Conservation (phyloP, 2,329 filamentous ascomycete species). For the Sporothrix euskadiensis region DNA sequence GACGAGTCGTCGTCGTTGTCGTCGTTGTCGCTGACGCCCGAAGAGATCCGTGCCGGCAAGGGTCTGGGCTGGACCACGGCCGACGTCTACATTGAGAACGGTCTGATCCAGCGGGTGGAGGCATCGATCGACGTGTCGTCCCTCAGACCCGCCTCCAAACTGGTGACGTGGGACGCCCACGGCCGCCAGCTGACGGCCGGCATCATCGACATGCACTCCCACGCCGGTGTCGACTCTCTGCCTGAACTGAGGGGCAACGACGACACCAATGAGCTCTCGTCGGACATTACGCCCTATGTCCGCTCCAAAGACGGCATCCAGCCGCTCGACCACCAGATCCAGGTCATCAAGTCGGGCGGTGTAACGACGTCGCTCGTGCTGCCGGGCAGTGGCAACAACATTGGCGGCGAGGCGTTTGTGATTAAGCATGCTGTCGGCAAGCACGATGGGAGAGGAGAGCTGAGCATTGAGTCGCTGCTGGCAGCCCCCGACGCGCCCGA, state of each 20-base stretch:
- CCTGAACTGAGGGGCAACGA: slow-evolving; percentile 55
- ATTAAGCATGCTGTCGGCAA: slow-evolving; percentile 68
- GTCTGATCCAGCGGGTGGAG: slow-evolving; percentile 59
- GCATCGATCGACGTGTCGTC: slow-evolving; percentile 42
- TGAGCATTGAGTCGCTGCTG: slow-evolving; percentile 63
- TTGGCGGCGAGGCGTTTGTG: slow-evolving; percentile 68
- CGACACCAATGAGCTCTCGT: slow-evolving; percentile 65
- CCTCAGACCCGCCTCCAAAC: neutral
- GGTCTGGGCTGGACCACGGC: slow-evolving; percentile 61
- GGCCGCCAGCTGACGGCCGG: slow-evolving; percentile 65
- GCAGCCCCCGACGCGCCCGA: slow-evolving; percentile 65
- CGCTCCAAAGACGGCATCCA: slow-evolving; percentile 66
- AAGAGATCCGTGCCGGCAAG: slow-evolving; percentile 58
- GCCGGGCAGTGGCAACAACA: slow-evolving; percentile 71
- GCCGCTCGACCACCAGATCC: slow-evolving; percentile 63
- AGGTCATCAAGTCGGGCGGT: slow-evolving; percentile 71
- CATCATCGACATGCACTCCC: slow-evolving; percentile 72
- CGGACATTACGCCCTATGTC: slow-evolving; percentile 67
- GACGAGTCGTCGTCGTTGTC: slow-evolving; percentile 43
- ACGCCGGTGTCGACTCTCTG: slow-evolving; percentile 61
- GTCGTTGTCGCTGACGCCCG: slow-evolving; percentile 53
- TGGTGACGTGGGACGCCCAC: slow-evolving; percentile 52
- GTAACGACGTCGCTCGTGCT: slow-evolving; percentile 68
- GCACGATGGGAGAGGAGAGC: slow-evolving; percentile 60
- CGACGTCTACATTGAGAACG: slow-evolving; percentile 63